A percentile compares a stretch with the other conserved stretches of the same genome.
phyloP scores from a whole-genome alignment of 2,329 filamentous ascomycete species.

The Immersiporthe knoxdaviesiana region DNA sequence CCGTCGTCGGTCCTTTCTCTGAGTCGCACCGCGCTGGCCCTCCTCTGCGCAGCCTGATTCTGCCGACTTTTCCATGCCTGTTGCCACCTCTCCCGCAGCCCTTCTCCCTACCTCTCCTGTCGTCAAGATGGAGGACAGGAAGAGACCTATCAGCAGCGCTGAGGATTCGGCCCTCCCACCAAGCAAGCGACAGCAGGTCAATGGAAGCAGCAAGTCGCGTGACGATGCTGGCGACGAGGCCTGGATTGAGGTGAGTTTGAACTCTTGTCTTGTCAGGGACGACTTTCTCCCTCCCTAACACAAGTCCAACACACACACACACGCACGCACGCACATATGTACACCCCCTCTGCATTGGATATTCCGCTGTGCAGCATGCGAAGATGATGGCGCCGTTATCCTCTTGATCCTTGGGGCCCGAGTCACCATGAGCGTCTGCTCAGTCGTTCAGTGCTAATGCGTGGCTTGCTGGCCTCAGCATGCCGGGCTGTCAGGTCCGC shows the following conservation, averaged over 20 bases:
- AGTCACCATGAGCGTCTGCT: constrained; percentile 34
- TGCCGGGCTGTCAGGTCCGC: constrained; percentile 41
- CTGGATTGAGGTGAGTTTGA: constrained; percentile 69
- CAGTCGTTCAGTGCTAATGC: constrained; percentile 47
- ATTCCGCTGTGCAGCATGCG: background rate
- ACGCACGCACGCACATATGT: background rate
- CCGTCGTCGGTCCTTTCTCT: constrained; percentile 19
- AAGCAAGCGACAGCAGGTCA: constrained; percentile 88
- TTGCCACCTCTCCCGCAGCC: constrained; percentile 74
- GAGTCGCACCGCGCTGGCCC: constrained; percentile 42
- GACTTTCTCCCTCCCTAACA: background rate
- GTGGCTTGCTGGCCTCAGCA: constrained; percentile 49
- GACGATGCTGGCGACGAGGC: constrained; percentile 62
- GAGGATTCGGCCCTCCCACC: constrained; percentile 81
- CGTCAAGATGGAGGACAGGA: constrained; percentile 99
- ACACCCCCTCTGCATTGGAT: constrained; percentile 8
- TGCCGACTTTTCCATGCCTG: constrained; percentile 70
- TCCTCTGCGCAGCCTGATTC: constrained; percentile 59
- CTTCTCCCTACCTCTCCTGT: constrained; percentile 77
- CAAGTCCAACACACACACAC: background rate
- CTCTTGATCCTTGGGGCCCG: constrained; percentile 31
- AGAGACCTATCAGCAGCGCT: constrained; percentile 80
- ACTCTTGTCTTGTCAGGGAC: constrained; percentile 19
- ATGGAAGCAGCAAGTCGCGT: constrained; percentile 67
- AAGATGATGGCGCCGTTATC: background rate